Evolutionary conservation across 2,329 filamentous ascomycete species (phyloP).

Genomic region (Penicillium sp.): DNA sequence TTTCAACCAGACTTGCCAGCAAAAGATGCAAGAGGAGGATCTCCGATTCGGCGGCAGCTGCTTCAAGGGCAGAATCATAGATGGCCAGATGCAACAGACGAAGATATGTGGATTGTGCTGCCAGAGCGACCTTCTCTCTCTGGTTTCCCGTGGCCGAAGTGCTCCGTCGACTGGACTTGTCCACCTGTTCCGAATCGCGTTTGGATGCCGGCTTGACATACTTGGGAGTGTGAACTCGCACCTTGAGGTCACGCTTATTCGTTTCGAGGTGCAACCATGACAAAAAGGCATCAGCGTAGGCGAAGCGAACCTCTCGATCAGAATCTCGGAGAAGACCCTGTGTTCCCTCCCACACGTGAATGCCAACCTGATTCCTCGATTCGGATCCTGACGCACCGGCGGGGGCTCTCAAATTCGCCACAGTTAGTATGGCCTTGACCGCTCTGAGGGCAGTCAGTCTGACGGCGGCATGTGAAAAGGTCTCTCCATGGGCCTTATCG

Average conservation of each 20-base stretch:
- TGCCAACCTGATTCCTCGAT: slow-evolving; percentile 69
- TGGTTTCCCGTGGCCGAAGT: slow-evolving; percentile 63
- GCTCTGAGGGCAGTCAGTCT: slow-evolving; percentile 67
- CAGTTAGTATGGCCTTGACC: slow-evolving; percentile 75
- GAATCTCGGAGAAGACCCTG: slow-evolving; percentile 85
- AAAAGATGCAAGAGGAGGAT: slow-evolving; percentile 74
- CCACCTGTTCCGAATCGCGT: slow-evolving; percentile 41
- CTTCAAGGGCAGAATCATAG: slow-evolving; percentile 83
- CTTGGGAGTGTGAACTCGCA: slow-evolving; percentile 57
- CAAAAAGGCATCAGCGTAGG: slow-evolving; percentile 78
- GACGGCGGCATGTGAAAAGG: slow-evolving; percentile 61
- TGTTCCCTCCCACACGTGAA: slow-evolving; percentile 92
- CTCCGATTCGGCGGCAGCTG: slow-evolving; percentile 68
- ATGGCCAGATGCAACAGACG: slow-evolving; percentile 78
- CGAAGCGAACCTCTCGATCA: slow-evolving; percentile 72
- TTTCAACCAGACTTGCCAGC: slow-evolving; percentile 68
- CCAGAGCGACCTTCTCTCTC: slow-evolving; percentile 56
- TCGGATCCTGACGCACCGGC: slow-evolving; percentile 61
- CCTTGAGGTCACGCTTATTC: slow-evolving; percentile 61
- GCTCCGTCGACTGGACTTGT: slow-evolving; percentile 57
- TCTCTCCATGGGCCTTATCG: slow-evolving; percentile 54
- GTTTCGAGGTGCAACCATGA: slow-evolving; percentile 86
- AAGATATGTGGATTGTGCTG: slow-evolving; percentile 67
- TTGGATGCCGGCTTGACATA: slow-evolving; percentile 44
- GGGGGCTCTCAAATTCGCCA: slow-evolving; percentile 69